phyloP scores from a whole-genome alignment of 176 grass and related monocot genomes.

The Pontederia paniculata region DNA sequence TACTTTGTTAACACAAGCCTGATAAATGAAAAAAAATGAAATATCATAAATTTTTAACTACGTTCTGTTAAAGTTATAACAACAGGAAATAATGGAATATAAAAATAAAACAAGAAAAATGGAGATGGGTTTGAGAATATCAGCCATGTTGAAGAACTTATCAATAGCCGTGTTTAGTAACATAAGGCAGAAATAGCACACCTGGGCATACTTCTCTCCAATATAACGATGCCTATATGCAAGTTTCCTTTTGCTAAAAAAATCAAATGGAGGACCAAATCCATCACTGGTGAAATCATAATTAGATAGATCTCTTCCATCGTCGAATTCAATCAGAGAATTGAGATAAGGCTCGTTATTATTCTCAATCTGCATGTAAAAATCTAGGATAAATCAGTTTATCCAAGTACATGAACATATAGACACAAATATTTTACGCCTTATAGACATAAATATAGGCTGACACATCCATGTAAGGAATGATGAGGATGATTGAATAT shows the following conservation, averaged over 20 bases:
- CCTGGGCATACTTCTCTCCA: slow-evolving; percentile 80
- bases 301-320: slow-evolving; percentile 59
- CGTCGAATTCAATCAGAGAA: slow-evolving; percentile 65
- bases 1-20: no score
- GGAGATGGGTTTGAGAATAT: no score
- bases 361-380: slow-evolving; percentile 63
- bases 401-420: slow-evolving; percentile 6
- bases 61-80: no score
- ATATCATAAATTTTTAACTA: no score
- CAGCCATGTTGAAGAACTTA: no score
- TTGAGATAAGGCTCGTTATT: slow-evolving; percentile 79
- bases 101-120: no score
- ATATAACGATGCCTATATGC: slow-evolving; percentile 78
- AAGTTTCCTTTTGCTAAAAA: slow-evolving; percentile 79
- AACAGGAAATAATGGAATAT: no score
- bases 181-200: slow-evolving; percentile 2
- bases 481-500: background rate
- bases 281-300: slow-evolving; percentile 78
- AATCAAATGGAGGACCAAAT: slow-evolving; percentile 70
- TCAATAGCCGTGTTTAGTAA: no score
- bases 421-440: background rate
- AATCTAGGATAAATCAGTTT: slow-evolving; percentile 19
- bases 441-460: background rate
- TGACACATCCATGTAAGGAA: slow-evolving; percentile 6
- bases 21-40: no score